phyloP scores from a whole-genome alignment of 257 asterid genomes.

The Solanum chiquidenum region DNA sequence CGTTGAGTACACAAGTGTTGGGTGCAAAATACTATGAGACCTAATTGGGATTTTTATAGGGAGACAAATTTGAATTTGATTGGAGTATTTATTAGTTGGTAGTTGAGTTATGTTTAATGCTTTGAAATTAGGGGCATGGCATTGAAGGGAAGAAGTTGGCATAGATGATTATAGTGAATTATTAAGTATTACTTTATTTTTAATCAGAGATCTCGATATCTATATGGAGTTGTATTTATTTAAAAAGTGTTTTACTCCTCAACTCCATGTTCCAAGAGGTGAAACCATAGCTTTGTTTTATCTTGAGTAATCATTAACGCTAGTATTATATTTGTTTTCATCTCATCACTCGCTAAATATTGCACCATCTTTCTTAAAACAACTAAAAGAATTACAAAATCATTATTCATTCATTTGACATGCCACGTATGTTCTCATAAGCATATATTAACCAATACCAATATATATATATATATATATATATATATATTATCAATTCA shows the following conservation, averaged over 20 bases:
- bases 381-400: background rate
- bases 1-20: background rate
- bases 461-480: too few relatives aligned
- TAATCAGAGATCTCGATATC: too few relatives aligned
- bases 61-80: background rate
- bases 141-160: background rate
- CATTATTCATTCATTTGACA: background rate
- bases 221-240: too few relatives aligned
- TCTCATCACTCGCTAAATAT: background rate
- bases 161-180: background rate
- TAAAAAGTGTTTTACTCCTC: too few relatives aligned
- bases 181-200: too few relatives aligned
- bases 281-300: too few relatives aligned
- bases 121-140: background rate
- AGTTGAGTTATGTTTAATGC: background rate
- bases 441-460: background rate
- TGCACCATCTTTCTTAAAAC: background rate
- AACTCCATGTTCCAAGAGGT: too few relatives aligned
- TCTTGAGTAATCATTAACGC: too few relatives aligned
- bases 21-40: background rate
- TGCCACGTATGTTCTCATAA: background rate
- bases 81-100: background rate
- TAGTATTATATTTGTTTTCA: background rate
- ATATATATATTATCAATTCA: background rate
- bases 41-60: background rate